Percentiles rank a stretch among this genome's conserved stretches.
Conservation (phyloP, 139 green algal genomes). For the Asterochloris erici region DNA sequence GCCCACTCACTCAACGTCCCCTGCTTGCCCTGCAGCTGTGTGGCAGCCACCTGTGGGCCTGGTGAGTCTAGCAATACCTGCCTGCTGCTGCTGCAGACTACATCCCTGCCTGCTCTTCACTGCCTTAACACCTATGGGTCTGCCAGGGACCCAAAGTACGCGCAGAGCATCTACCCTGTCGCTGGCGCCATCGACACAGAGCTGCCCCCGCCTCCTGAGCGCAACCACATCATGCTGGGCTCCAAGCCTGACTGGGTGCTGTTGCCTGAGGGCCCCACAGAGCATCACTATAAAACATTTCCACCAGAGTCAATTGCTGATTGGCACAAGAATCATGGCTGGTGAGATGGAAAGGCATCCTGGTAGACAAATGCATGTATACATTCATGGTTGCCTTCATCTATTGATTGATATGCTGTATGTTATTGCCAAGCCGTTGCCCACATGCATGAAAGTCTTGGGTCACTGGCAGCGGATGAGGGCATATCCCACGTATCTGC, state of each 20-base stretch:
- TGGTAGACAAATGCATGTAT: no score
- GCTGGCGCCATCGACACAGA: constrained; percentile 52
- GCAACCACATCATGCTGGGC: constrained; percentile 50
- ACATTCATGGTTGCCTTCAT: no score
- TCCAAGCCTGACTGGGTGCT: constrained; percentile 47
- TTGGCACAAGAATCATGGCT: constrained; percentile 41
- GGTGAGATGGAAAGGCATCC: no score
- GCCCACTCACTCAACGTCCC: background rate
- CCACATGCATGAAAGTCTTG: no score
- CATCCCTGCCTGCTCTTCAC: background rate
- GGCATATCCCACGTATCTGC: no score
- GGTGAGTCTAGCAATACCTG: background rate
- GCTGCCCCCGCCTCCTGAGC: constrained; percentile 34
- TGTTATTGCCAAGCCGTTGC: no score
- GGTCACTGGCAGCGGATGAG: no score
- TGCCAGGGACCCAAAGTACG: constrained; percentile 32
- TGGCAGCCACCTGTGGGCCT: constrained; percentile 43
- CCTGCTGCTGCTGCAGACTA: background rate
- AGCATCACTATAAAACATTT: constrained; percentile 45
- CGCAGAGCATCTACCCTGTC: constrained; percentile 41
- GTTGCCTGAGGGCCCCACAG: constrained; percentile 10
- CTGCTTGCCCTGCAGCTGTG: constrained; percentile 22
- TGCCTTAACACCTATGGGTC: background rate
- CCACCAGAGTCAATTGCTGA: constrained; percentile 50
- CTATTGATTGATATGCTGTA: no score